Evolutionary conservation across 495 filamentous ascomycete genomes (phyloP), one percentile per base, ranked within the genome.

Genomic region (Bathelium albidoporum): DNA sequence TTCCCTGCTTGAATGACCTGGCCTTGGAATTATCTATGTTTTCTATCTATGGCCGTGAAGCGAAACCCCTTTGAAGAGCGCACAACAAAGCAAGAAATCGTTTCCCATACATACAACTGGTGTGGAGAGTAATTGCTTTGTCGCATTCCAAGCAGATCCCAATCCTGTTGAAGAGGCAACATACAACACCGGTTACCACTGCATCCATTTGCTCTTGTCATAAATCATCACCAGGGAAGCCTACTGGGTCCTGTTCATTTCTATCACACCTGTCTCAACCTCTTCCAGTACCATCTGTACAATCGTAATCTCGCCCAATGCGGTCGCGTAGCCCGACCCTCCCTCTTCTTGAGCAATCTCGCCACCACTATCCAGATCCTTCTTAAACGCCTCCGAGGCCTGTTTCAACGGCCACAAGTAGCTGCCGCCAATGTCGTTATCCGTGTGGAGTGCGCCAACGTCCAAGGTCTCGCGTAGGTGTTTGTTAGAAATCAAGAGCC

Each of bases 401-500:
- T 77, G 71, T 44, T 70, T 59, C 64, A 87, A 62, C 32, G 85
- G 85, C 36, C 75, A 72, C 31, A 83, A 71, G 73, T 82, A 87
- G 18, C 49, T 62, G 1, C 70, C 70, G 4, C 69, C 68, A 14
- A 77, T 64, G 26, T 72, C 66, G 26, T 39, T 64, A 18, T 79
- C 70, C 60, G 73, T 76, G 64, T 81, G 76, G 24, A 86, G 75
- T 1, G 77, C 77, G 5, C 75, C 71, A 22, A 79, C 76, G 32
- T 69, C 71, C 12, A 74, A 68, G 29, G 72, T 69, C 58, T 74
- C 69, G 72, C 83, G 81, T 58, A 85, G 70, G 62, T 81, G 76
- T 59, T 79, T 77, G 1, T 76, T 81, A 66, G 68, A 64, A 9
- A 82, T 65, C 12, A 83, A 72, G 32, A 82, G 75, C 64, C 75